Base-by-base conservation (phyloP, 805 yeast genomes). In the Myxozyma mucilagina region DNA sequence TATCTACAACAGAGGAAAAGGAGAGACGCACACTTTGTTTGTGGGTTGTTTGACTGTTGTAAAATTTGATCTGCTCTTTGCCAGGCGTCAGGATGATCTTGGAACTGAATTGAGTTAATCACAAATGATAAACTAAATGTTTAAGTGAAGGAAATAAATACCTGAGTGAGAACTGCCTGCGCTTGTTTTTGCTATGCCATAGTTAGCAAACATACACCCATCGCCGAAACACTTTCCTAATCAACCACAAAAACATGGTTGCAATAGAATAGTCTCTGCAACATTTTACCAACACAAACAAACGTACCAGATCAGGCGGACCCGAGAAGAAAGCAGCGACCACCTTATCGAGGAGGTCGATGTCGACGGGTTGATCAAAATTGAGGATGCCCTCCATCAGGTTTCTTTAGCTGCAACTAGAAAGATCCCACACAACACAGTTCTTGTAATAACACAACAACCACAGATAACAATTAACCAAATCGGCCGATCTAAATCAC, bases 51-150 rank as follows among this genome's bases (percentile, higher is more conserved):
- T 2, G 96, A 85, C 64, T 78, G 80, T 67, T 92, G 91, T 66
- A 94, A 80, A 62, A 94, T 92, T 74, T 87, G 85, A 70, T 93
- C 98, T 38, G 96, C 94, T 59, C 88, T 83, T 67, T 88, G 90
- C 99, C 99, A 94, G 31, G 97, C 87, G 69, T 93, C 97, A 2
- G 94, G 96, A 74, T 91, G 88, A 64, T 90, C 96, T 75, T 94
- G 97, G 74, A 94, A 92, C 75, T 85, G 29, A n/a, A 42, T 9
- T 10, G 18, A 35, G 31, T 32, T 18, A 35, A 47, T 18, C 2
- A 42, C n/a, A 1, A 14, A 31, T 38, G 49, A 48, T 29, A 14
- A 14, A 16, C 20, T 41, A 38, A 16, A 43, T 8, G 20, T 13
- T 36, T 14, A 14, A 24, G 13, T 11, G 29, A 41, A 50, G 32